Evolutionary conservation across 768 basidiomycete species (phyloP), one percentile per base, ranked within the genome.

Genomic region (Tephrocybe sp.): DNA sequence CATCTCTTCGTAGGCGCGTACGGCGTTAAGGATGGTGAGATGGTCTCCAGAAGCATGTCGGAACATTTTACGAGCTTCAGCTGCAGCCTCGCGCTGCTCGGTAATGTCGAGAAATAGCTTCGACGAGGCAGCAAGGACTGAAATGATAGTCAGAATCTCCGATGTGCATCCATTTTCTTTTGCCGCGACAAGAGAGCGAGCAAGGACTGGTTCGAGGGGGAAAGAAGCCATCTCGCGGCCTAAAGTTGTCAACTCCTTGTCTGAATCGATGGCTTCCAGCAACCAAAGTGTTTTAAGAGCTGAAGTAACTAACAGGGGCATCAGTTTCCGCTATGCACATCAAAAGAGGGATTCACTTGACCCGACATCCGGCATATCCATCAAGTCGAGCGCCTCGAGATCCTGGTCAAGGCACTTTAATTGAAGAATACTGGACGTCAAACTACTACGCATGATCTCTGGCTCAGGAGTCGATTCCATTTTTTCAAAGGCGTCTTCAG

Each of bases 151-250:
- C 56, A 98, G 73, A 31, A 96, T 76, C 66, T 96, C 92, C 15
- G 72, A 61, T 0, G 87, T 82, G 69, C 92, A 98, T 1, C 77
- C 79, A 45, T 84, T 71, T 16, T 79, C 76, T 60, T 81, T 78
- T 1, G 96, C 89, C 12, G 89, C 87, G 45, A 98, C 71, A 26
- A 98, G 69, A 34, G 87, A 79, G 25, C 92, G 84, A 0, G 94
- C 83, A 47, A 85, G 79, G 26, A 82, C 70, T 1, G 96, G 93
- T 57, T 98, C 93, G n/a, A 97, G 79, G 2, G 97, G 97, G 62
- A 95, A 92, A n/a, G 73, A 61, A 3, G 93, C 86, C 90, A 99
- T 98, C 53, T 83, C 71, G 4, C 83, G 80, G 2, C 97, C 97
- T 4, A 88, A 66, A 0, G 73, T 58, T 0, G 94, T 97, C 44